Evolutionary conservation across 345 rosid genomes (phyloP), one percentile per base, ranked within the genome.

Genomic region (Lenwebbia sp.): DNA sequence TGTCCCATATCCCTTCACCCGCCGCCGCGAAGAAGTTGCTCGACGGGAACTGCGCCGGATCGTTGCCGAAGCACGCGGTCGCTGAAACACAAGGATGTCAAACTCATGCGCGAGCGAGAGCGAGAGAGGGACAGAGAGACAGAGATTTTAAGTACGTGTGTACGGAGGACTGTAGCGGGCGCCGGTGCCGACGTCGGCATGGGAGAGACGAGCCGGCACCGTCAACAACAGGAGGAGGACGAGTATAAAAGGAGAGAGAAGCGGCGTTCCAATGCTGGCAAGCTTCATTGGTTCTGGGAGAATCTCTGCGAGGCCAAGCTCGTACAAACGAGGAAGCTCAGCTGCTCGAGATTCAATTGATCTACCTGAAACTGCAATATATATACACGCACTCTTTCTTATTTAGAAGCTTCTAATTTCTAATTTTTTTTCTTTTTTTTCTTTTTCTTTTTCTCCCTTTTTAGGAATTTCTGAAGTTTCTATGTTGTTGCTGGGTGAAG

Each of bases 1-100:
- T 92, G 85, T 94, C 94, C 96, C 96, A 94, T 85, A 94, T 33
- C 54, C 93, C 93, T 6, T 91, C 93, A 1, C 95, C 92, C 2
- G 92, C 95, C 5, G 94, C 94, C 28, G 88, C 96, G 33, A 94
- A 94, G 78, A 90, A 74, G 83, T 90, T 90, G 91, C 75, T 88
- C 10, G 93, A 26, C 4, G 96, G 96, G 62, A 92, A 92, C 60
- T 89, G 89, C 4, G 94, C 75, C 3, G 23, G 47, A 10, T 90
- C 90, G 13, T 57, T 70, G 21, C 96, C 95, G 25, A 14, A 82
- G 57, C 96, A 94, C 4, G 94, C 95, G 2, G 92, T 90, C 2
- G 96, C 96, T 93, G 87, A 75, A n/a, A 28, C 8, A 70, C 47
- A 53, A 15, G 6, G 3, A 86, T 62, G 75, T 47, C 55, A 52